Base-by-base conservation (phyloP, 345 rosid species). In the Melaleuca alternifolia region DNA sequence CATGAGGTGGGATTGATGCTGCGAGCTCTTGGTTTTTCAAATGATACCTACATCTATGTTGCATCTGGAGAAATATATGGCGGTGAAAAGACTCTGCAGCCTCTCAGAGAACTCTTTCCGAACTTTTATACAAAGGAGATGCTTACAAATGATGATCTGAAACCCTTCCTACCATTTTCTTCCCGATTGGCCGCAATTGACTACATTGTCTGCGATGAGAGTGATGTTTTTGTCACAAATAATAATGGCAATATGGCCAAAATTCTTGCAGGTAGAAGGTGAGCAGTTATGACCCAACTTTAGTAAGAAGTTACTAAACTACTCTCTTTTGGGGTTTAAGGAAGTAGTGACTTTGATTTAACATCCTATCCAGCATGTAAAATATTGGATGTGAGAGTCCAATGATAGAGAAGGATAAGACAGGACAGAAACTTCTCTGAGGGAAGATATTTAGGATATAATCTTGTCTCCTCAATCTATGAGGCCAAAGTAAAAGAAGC, bases 191-290 rank as follows among this genome's bases (percentile, higher is more conserved):
- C 99, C 16, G 98, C 99, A 54, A 90, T 95, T 46, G 99, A 98
- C 91, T 95, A 94, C 93, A 95, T 95, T 53, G 98, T 92, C 85
- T 95, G 95, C 84, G 99, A 98, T 50, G 96, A 96, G 88, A 98
- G 99, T 79, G 99, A 98, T 30, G 99, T 96, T 86, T 98, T 96
- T 87, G 93, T 95, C 91, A 94, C 99, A 48, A 98, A 96, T 76
- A 98, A 98, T 85, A 98, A 98, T 71, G 99, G 99, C 89, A 98
- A 98, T 84, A 98, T 98, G 99, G 99, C 99, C 88, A 98, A 96
- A 93, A 95, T 95, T 90, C 99, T 98, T 86, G 97, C 99, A 14
- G 99, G 99, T 84, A 90, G 96, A 93, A 98, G 99, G 99, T 98
- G 88, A 94, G 93, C 85, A 85, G n/a, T n/a, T 83, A 28, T 23